Conservation (phyloP, 306 rosid species). For the Argentina anserina region DNA sequence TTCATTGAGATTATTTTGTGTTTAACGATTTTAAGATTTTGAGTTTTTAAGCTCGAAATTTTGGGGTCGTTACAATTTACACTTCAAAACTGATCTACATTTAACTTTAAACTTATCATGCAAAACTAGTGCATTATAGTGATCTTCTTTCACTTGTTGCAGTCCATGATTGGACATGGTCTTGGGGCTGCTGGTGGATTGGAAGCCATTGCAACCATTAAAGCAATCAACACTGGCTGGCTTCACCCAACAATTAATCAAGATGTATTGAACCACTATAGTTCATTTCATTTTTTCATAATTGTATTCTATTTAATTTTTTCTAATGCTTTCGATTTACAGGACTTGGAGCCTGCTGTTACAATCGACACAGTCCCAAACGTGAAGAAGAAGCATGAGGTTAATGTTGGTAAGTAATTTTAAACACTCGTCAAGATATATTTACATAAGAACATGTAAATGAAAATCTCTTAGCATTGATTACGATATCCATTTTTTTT, state of each 20-base stretch:
- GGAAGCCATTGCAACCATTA: slow-evolving; percentile 72
- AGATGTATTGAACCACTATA: slow-evolving; percentile 36
- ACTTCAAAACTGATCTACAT: too few species aligned
- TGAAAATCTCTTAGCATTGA: neutral
- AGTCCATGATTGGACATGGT: slow-evolving; percentile 82
- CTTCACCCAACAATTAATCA: slow-evolving; percentile 74
- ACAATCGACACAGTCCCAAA: slow-evolving; percentile 67
- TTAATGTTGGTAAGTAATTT: slow-evolving; percentile 56
- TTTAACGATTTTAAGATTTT: too few species aligned
- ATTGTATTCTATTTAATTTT: neutral
- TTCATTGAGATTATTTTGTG: too few species aligned
- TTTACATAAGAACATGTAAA: too few species aligned
- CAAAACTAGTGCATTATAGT: neutral
- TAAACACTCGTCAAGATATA: neutral
- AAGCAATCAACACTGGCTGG: slow-evolving; percentile 72
- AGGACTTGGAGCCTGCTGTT: slow-evolving; percentile 64
- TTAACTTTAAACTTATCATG: neutral
- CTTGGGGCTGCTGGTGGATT: slow-evolving; percentile 80
- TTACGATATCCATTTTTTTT: neutral
- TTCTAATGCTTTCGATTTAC: slow-evolving; percentile 3
- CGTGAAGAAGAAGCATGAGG: slow-evolving; percentile 65
- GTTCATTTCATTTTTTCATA: neutral
- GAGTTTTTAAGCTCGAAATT: too few species aligned
- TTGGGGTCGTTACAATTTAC: too few species aligned
- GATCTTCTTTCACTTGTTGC: slow-evolving; percentile 5